Conservation (phyloP, 192 early-diverging fungal genomes). For the Coemansia sp. region DNA sequence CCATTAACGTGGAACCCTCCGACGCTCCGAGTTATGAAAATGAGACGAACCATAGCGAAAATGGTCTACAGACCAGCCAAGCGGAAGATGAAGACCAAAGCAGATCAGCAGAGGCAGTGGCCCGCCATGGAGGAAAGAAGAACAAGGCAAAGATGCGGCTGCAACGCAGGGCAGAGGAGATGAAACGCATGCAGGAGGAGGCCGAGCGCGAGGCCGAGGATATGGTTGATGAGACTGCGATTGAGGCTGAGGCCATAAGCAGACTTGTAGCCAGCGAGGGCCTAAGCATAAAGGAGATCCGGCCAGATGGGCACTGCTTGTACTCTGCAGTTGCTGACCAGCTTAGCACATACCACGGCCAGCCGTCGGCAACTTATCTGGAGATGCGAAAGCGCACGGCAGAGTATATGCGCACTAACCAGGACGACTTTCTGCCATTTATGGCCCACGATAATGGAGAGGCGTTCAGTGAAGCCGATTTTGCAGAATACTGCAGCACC, state of each 20-base stretch:
- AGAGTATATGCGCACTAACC: conserved; percentile 72
- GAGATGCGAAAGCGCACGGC: conserved; percentile 75
- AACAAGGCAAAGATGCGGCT: conserved; percentile 57
- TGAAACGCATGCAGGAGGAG: conserved; percentile 69
- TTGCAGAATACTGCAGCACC: conserved; percentile 72
- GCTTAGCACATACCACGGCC: conserved; percentile 58
- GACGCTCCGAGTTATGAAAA: background rate
- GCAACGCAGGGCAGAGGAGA: conserved; percentile 70
- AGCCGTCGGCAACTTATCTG: conserved; percentile 54
- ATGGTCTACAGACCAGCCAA: background rate
- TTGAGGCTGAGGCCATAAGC: conserved; percentile 71
- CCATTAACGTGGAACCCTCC: background rate
- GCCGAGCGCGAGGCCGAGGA: conserved; percentile 74
- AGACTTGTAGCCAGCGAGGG: conserved; percentile 58
- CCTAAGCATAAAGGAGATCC: conserved; percentile 70
- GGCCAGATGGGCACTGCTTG: conserved; percentile 91
- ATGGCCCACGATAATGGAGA: conserved; percentile 79
- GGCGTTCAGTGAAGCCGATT: conserved; percentile 68
- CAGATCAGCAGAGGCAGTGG: background rate
- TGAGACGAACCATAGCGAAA: background rate
- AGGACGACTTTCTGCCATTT: conserved; percentile 92
- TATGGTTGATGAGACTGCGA: conserved; percentile 71
- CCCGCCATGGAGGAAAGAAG: conserved; percentile 54
- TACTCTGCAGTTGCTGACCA: conserved; percentile 92
- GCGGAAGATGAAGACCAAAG: conserved; percentile 2